Evolutionary conservation across 1,284 basidiomycete genomes (phyloP), one percentile per base, ranked within the genome.

Genomic region (Tilletia setariae): DNA sequence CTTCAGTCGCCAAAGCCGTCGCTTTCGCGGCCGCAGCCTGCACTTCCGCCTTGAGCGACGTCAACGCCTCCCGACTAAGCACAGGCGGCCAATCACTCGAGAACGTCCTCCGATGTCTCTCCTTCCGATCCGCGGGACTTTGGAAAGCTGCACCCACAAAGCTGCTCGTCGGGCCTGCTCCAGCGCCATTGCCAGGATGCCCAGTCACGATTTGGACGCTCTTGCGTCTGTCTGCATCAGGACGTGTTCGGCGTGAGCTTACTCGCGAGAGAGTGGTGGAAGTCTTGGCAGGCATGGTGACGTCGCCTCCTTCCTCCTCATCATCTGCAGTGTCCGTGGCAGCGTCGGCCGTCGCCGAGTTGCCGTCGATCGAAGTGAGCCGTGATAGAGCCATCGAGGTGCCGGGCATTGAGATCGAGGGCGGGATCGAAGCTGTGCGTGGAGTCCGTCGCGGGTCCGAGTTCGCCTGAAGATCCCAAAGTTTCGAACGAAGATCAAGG

Each of bases 101-200:
- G 15, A 61, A 61, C 56, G 56, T 61, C 30, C 56, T 32, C 28
- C 56, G 56, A 21, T 61, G 56, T 8, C 56, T 25, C 35, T 61
- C 56, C 56, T 61, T 61, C 28, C 56, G 56, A 61, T 61, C 56
- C 15, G 56, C 56, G 19, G 28, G 25, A 16, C 32, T 61, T 21
- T 61, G 56, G 32, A 19, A 19, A 13, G 56, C 32, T n/a, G 56
- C 56, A 30, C 56, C 56, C n/a, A 61, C 56, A 40, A 61, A 61
- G 56, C 56, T 35, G 56, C 30, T 35, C 13, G 28, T 30, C 53
- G 23, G 15, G 15, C 46, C 46, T 49, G 19, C 46, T 23, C 46
- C 46, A 7, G 19, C 46, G 6, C n/a, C n/a, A n/a, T n/a, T n/a
- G n/a, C n/a, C n/a, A n/a, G n/a, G n/a, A n/a, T n/a, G n/a, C n/a